A percentile compares a stretch with the other conserved stretches of the same genome.
Evolutionary conservation across 1,284 basidiomycete species (phyloP).

Genomic region (Testicularia cyperi): DNA sequence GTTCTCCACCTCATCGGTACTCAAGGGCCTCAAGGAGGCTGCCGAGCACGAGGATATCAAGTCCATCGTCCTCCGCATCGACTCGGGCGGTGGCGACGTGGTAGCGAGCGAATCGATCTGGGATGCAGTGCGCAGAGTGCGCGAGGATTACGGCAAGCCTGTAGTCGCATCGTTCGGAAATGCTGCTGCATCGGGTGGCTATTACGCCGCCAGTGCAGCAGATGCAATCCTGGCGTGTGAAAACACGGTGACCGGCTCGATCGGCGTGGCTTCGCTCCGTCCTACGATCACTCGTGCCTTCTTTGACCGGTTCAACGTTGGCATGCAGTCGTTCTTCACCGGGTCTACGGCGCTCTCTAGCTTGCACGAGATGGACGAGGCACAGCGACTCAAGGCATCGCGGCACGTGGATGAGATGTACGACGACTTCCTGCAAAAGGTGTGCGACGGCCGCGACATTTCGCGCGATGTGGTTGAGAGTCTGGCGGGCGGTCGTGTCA

Average conservation of each 20-base stretch:
- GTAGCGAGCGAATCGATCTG: conserved; percentile 62
- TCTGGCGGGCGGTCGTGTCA: conserved; percentile 62
- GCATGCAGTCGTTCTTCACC: conserved; percentile 61
- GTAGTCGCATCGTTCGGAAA: conserved; percentile 63
- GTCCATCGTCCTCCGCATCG: conserved; percentile 61
- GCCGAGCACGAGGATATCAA: conserved; percentile 60
- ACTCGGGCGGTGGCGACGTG: conserved; percentile 62
- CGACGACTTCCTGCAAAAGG: conserved; percentile 54
- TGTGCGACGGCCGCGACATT: conserved; percentile 60
- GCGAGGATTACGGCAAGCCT: conserved; percentile 58
- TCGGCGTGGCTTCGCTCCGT: conserved; percentile 61
- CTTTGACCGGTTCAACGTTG: conserved; percentile 61
- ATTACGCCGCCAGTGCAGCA: conserved; percentile 56
- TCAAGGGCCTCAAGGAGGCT: conserved; percentile 61
- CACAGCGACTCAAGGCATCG: conserved; percentile 54
- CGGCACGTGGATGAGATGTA: conserved; percentile 61
- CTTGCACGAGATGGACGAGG: conserved; percentile 55
- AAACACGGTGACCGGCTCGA: conserved; percentile 62
- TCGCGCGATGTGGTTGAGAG: conserved; percentile 58
- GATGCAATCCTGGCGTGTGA: conserved; percentile 60
- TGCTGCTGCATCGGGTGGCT: conserved; percentile 61
- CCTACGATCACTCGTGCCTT: conserved; percentile 61
- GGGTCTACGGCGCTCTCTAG: conserved; percentile 58
- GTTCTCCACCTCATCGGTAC: conserved; percentile 57
- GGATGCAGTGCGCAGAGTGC: conserved; percentile 60